Evolutionary conservation across 164 flowering plant species (phyloP), one percentile per base, ranked within the genome.

Genomic region (Berberis thunbergii): DNA sequence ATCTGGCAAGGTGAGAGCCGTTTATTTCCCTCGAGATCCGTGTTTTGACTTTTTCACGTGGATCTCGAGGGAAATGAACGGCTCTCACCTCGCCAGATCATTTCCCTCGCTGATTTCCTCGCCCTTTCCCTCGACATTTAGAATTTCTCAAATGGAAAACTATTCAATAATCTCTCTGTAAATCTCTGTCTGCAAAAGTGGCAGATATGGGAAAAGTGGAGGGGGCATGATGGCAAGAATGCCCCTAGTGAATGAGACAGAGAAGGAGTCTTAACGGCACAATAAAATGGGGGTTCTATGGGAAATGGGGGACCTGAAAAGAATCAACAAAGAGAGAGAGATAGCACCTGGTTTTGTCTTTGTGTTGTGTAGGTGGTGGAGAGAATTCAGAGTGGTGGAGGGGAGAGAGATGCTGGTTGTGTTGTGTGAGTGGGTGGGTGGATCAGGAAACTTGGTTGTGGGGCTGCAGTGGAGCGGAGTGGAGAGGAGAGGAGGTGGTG

Each of bases 301-400:
- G 49, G 8, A 8, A 46, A 46, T 4, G 4, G 49, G 49, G 40
- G 8, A 56, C 7, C 8, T 56, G 42, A 7, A 38, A 56, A 41
- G 59, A 57, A 26, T 26, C 26, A 26, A 26, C 26, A 26, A 9
- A 9, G 50, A 48, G 5, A 9, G 9, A 48, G 9, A 48, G 50
- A 48, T 52, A 26, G 54, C 54, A 4, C 3, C 10, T 52, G 54
- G 54, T 7, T 12, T 52, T 52, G 54, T 52, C 49, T 46, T 52
- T 52, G 10, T 52, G 54, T 52, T 52, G 10, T 52, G 54, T 52
- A 48, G 50, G 50, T 48, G 13, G 58, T 55, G 58, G 58, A 55
- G 54, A 1, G 1, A 52, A 52, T 7, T 52, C 54, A 52, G 54
- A 26, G 13, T 2, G 49, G 26, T 26, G 26, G 26, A 26, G 26